phyloP scores from a whole-genome alignment of 176 grass and related monocot genomes.

The Oryza punctata region DNA sequence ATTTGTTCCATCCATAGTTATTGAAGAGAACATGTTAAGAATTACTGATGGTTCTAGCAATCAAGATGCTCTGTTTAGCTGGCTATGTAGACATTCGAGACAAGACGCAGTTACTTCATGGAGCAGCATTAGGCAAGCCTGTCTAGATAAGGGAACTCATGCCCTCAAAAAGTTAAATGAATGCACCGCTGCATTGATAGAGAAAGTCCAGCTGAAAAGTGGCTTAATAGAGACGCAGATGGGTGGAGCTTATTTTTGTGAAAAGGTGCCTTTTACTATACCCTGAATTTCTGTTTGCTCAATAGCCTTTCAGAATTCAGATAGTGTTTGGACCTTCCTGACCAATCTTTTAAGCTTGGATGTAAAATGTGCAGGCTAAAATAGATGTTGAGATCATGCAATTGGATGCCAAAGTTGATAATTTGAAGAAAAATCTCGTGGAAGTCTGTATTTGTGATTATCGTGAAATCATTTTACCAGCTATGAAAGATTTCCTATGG shows the following conservation, averaged over 20 bases:
- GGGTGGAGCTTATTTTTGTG: neutral
- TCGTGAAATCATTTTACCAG: conserved; percentile 8
- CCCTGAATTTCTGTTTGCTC: neutral
- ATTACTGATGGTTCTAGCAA: neutral
- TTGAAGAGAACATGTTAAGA: neutral
- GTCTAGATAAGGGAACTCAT: neutral
- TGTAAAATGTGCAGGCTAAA: neutral
- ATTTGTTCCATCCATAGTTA: neutral
- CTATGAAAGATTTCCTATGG: conserved; percentile 30
- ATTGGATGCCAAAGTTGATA: conserved; percentile 10
- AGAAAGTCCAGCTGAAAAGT: neutral
- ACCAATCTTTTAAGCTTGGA: neutral
- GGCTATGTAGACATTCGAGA: neutral
- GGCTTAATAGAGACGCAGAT: neutral
- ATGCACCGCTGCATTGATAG: neutral
- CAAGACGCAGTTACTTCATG: neutral
- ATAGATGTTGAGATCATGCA: conserved; percentile 24
- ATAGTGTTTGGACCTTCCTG: neutral
- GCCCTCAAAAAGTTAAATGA: neutral
- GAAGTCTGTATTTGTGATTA: conserved; percentile 29
- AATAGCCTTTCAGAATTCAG: neutral
- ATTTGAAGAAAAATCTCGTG: conserved; percentile 22
- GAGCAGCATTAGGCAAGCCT: neutral
- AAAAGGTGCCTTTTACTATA: neutral
- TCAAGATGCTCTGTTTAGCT: conserved; percentile 4